These are phyloP conservation scores for Davidsoniella neocaledoniae DNA, from an alignment of 2,329 filamentous ascomycete species.

Conservation along the genomic window DNA sequence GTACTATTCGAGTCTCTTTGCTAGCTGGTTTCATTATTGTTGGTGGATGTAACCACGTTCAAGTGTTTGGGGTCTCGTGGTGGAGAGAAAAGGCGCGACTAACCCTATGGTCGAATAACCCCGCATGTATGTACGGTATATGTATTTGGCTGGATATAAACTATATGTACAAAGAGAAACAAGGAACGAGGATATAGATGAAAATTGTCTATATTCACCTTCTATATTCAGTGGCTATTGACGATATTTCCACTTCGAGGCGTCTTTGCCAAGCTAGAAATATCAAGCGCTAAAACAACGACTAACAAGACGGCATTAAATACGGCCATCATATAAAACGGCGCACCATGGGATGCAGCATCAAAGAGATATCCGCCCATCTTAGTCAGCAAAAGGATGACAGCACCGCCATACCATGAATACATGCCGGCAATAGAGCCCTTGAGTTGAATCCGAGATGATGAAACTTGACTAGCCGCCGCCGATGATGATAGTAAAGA, in stretches of 20 bases:
- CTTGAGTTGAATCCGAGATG: slow-evolving; percentile 50
- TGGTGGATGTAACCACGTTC: too few species aligned
- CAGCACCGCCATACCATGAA: slow-evolving; percentile 74
- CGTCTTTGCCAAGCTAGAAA: slow-evolving; percentile 19
- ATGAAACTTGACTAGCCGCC: slow-evolving; percentile 1
- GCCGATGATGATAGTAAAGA: neutral
- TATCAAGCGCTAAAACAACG: slow-evolving; percentile 34
- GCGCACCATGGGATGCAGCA: slow-evolving; percentile 51
- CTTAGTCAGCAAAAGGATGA: slow-evolving; percentile 84
- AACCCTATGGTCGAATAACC: too few species aligned
- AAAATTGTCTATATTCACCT: neutral
- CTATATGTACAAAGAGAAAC: too few species aligned
- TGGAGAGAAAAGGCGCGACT: too few species aligned
- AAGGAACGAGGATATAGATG: too few species aligned
- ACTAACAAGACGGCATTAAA: slow-evolving; percentile 66
- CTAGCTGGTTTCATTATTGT: too few species aligned
- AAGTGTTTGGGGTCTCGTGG: too few species aligned
- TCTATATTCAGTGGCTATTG: neutral
- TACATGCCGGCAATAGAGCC: slow-evolving; percentile 92
- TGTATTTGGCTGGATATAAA: too few species aligned
- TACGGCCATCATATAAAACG: slow-evolving; percentile 84
- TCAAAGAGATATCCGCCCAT: slow-evolving; percentile 80
- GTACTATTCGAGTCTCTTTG: too few species aligned
- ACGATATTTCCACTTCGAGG: neutral
- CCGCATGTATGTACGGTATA: too few species aligned